Evolutionary conservation across 345 rosid genomes (phyloP).

Genomic region (Melaleuca quinquenervia): DNA sequence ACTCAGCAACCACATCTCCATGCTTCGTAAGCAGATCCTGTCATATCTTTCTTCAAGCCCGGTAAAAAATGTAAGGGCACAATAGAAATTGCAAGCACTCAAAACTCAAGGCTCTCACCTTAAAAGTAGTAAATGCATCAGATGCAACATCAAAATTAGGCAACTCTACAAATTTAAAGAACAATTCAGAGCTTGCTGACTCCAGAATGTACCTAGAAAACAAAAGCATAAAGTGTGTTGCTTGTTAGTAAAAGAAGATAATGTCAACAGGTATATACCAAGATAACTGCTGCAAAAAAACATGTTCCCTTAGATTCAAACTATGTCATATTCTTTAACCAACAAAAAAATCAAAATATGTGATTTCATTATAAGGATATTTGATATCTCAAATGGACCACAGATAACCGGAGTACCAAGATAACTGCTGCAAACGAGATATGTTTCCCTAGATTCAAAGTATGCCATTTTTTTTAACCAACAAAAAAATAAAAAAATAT

Average conservation of each 20-base stretch:
- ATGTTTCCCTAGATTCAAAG: no score
- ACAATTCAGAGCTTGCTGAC: slow-evolving; percentile 87
- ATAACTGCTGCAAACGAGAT: no score
- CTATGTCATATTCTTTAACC: not conserved
- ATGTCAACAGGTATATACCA: not conserved
- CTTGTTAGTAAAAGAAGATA: not conserved
- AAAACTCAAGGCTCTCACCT: slow-evolving; percentile 39
- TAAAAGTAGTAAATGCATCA: slow-evolving; percentile 96
- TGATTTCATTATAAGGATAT: not conserved
- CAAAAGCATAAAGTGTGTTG: not conserved
- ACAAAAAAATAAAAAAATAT: not conserved
- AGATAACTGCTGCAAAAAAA: not conserved
- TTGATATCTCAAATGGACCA: not conserved
- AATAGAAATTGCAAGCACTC: not conserved
- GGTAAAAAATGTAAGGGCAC: slow-evolving; percentile 1
- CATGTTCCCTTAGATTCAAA: not conserved
- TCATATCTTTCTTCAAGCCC: not conserved
- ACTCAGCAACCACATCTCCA: slow-evolving; percentile 60
- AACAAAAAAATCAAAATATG: not conserved
- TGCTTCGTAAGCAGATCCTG: slow-evolving; percentile 95
- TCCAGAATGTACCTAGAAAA: slow-evolving; percentile 74
- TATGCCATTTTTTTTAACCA: no score
- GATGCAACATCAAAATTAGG: slow-evolving; percentile 94
- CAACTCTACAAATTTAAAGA: slow-evolving; percentile 94
- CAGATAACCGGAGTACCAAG: not conserved